Evolutionary conservation across 2,329 filamentous ascomycete species (phyloP), one percentile per base, ranked within the genome.

Genomic region (Monosporascus ibericus): DNA sequence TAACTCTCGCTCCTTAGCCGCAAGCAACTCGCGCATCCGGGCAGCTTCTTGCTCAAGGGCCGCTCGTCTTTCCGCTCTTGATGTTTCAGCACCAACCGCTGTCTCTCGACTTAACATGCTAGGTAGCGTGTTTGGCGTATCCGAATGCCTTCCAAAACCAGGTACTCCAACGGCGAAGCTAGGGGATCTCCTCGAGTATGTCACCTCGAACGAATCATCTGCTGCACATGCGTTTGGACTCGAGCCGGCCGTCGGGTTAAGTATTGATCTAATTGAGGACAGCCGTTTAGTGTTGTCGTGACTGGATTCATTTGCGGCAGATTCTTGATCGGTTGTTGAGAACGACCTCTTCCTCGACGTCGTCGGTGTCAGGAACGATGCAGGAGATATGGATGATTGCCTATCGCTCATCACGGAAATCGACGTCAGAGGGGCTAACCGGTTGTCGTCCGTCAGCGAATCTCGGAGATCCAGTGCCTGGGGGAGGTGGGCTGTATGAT

Each of bases 181-280:
- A 14, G 42, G 42, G 14, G 42, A 46, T 2, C 42, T 9, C 18
- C 42, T 46, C 14, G 6, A 30, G 42, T 46, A 72, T 17, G 75
- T 61, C 3, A 69, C 65, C 52, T 74, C 75, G n/a, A 73, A 68
- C 7, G 59, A 47, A 25, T 71, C 65, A 55, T 74, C 69, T 63
- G 63, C 25, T 22, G 57, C 48, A 47, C 52, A 55, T 25, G 58
- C 61, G 49, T 59, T 57, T 40, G 53, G 52, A 42, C 54, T 63
- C 47, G 60, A 57, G 48, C 55, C 62, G 25, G 60, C 62, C 5
- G 68, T 63, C 3, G 83, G 83, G 57, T 90, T 91, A 14, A 92
- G 71, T 44, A 91, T 86, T 5, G 87, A 88, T 58, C 85, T 88
- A 55, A 91, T 91, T 3, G 86, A 89, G 18, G 85, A 88, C 4